Base-by-base conservation (phyloP, 495 filamentous ascomycete genomes). In the Lepraria neglecta region DNA sequence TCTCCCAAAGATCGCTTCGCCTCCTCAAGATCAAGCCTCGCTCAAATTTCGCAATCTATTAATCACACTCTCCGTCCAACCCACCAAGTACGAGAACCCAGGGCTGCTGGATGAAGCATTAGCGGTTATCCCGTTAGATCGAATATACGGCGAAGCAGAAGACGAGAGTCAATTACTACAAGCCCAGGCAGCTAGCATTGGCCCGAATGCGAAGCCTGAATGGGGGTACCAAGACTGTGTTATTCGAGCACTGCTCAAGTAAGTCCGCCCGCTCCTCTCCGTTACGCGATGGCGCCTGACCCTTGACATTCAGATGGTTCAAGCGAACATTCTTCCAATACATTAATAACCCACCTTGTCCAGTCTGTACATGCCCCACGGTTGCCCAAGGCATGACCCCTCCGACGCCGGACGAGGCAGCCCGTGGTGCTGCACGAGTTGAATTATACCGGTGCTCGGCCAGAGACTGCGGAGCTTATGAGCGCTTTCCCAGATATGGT, bases 191-290 rank as follows among this genome's bases (percentile, higher is more conserved):
- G 87, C 86, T 67, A 92, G 88, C 65, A 81, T 96, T 69, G 88
- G 87, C 3, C 82, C 86, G 53, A 83, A 83, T 27, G 79, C 81
- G 60, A 88, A 87, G 67, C 83, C 92, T 17, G 89, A 94, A 80
- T 99, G 95, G 95, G 92, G 91, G 15, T 96, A 97, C 69, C 95
- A 97, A 73, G 94, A 99, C 76, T 99, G 92, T 76, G 89, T 97
- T 35, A 87, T 99, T 66, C 84, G 87, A 67, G 89, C 94, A 62
- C 77, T 99, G 62, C 75, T 97, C 61, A 91, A 84, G 90, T 88
- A 66, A 67, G 77, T 71, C 52, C 30, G 9, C 40, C 30, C 31
- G 24, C 12, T 30, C 44, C 6, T n/a, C 17, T 24, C 0, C 6
- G 11, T 12, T 11, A 44, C 42, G 0, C 2, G 4, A 48, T 54